Conservation (phyloP, 148 eudicot species). For the Salicornia ramosissima region DNA sequence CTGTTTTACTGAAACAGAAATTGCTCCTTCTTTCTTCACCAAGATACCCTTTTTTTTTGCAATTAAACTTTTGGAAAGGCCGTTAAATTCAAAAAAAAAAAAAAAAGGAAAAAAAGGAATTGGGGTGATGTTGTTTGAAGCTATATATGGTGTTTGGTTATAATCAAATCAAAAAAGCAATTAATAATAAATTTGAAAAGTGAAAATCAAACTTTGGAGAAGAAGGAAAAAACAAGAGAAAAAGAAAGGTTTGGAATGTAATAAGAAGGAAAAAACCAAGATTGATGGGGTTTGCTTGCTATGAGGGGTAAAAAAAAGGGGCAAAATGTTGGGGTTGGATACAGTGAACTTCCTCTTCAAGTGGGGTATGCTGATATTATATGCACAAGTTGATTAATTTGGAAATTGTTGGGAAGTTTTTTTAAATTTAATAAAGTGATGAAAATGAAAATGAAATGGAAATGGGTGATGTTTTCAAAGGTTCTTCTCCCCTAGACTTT, state of each 20-base stretch:
- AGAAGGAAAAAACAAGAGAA: not conserved
- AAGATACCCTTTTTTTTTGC: not conserved
- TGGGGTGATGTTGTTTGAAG: too few species aligned
- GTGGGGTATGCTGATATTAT: constrained; percentile 16
- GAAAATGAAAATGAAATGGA: too few species aligned
- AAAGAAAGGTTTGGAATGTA: not conserved
- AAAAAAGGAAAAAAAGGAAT: too few species aligned
- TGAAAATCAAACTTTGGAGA: too few species aligned
- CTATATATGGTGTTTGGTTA: too few species aligned
- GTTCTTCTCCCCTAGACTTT: too few species aligned
- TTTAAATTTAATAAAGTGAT: too few species aligned
- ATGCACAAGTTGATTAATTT: not conserved
- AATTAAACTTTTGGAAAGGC: too few species aligned
- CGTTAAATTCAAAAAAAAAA: too few species aligned
- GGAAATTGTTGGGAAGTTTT: not conserved
- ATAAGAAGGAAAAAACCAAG: not conserved
- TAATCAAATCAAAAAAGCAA: too few species aligned
- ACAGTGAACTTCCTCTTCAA: constrained; percentile 25
- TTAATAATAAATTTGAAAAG: too few species aligned
- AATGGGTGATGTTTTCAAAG: constrained; percentile 12
- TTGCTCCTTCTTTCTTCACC: not conserved
- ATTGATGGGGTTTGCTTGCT: not conserved
- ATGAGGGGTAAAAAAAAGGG: not conserved
- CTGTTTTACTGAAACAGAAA: too few species aligned
- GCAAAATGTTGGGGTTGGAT: constrained; percentile 21